Evolutionary conservation across 176 grass and related monocot genomes (phyloP).

Genomic region (Musa beccarii): DNA sequence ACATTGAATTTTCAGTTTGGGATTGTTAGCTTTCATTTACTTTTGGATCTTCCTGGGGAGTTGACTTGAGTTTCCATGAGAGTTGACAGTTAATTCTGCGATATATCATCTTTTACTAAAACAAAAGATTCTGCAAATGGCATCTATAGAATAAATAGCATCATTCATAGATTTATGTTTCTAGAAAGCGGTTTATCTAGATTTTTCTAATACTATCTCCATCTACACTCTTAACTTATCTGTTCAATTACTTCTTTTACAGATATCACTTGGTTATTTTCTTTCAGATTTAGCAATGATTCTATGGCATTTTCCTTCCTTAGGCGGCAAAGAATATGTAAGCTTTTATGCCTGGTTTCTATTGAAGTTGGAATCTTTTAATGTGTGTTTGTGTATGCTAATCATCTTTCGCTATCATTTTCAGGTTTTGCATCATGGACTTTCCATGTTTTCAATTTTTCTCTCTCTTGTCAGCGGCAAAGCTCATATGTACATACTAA

Average conservation of each 20-base stretch:
- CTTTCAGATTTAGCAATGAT: slow-evolving; percentile 66
- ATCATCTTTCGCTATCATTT: neutral
- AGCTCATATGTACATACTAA: slow-evolving; percentile 80
- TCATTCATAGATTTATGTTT: no score
- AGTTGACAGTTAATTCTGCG: no score
- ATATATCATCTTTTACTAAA: no score
- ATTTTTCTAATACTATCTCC: neutral
- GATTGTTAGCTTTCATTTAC: no score
- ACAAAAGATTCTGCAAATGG: neutral
- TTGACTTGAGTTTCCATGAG: no score
- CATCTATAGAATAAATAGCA: neutral
- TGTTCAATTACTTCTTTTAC: neutral
- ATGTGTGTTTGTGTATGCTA: neutral
- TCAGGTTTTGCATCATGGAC: slow-evolving; percentile 79
- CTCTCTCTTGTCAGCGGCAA: slow-evolving; percentile 65
- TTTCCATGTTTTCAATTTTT: slow-evolving; percentile 67
- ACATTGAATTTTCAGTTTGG: no score
- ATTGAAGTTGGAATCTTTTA: neutral
- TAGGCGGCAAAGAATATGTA: slow-evolving; percentile 94
- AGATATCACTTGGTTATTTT: slow-evolving; percentile 79
- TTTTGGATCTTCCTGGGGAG: no score
- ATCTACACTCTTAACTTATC: no score
- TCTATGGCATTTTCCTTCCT: slow-evolving; percentile 48
- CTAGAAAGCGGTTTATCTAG: no score
- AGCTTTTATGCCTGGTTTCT: slow-evolving; percentile 14